phyloP scores from a whole-genome alignment of 2,329 filamentous ascomycete genomes.

The Aspergillus neotritici region DNA sequence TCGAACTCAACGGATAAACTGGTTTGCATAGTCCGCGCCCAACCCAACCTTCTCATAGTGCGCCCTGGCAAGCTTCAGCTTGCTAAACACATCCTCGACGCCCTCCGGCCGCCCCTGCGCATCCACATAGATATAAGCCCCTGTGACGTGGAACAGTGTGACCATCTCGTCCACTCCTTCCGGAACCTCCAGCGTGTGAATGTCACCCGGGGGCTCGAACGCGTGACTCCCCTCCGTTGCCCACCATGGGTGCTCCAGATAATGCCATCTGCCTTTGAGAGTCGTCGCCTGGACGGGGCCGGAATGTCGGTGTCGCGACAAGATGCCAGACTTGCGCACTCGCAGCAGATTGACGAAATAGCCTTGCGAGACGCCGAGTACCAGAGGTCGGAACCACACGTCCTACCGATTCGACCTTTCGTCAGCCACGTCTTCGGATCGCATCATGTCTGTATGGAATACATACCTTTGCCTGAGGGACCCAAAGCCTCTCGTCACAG shows the following conservation, averaged over 20 bases:
- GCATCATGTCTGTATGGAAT: too few species aligned
- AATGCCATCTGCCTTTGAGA: constrained; percentile 31
- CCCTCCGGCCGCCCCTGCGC: constrained; percentile 26
- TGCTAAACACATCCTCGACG: constrained; percentile 33
- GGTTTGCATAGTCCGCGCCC: constrained; percentile 24
- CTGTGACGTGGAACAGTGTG: constrained; percentile 33
- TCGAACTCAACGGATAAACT: constrained; percentile 14
- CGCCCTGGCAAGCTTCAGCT: constrained; percentile 23
- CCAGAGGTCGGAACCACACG: constrained; percentile 30
- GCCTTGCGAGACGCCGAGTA: constrained; percentile 26
- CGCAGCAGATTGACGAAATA: constrained; percentile 32
- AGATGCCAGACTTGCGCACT: constrained; percentile 27
- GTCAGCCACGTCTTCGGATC: constrained; percentile 11
- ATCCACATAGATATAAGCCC: constrained; percentile 34
- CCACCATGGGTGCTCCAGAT: constrained; percentile 36
- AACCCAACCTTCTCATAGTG: constrained; percentile 32
- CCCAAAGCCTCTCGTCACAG: too few species aligned
- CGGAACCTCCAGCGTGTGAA: constrained; percentile 33
- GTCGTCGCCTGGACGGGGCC: constrained; percentile 31
- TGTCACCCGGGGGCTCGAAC: constrained; percentile 33
- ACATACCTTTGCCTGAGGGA: too few species aligned
- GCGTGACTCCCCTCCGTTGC: constrained; percentile 31
- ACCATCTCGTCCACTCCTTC: constrained; percentile 32
- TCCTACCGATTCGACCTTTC: constrained; percentile 26
- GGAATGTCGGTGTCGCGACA: constrained; percentile 31